Conservation (phyloP, 176 grass and related monocot genomes). For the Triticum dicoccoides region DNA sequence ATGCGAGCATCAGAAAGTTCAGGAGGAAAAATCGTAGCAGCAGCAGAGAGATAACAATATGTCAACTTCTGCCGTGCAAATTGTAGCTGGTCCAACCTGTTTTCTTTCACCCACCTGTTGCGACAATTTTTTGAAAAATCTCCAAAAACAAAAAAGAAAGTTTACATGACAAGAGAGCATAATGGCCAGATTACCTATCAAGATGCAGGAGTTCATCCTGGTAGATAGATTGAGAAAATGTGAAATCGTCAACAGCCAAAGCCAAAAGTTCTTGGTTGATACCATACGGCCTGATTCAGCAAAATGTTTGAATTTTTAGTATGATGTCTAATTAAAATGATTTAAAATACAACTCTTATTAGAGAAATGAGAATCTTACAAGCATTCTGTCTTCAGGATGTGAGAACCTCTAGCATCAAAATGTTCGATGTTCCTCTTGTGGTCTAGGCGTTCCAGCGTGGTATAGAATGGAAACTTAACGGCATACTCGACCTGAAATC, state of each 20-base stretch:
- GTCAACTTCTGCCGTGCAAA: conserved; percentile 66
- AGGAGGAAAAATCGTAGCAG: conserved; percentile 52
- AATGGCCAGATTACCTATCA: conserved; percentile 34
- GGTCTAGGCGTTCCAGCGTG: conserved; percentile 58
- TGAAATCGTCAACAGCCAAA: background rate
- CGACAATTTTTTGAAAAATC: background rate
- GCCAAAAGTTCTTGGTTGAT: background rate
- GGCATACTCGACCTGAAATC: conserved; percentile 56
- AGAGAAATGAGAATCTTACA: conserved; percentile 12
- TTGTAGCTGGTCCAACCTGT: conserved; percentile 53
- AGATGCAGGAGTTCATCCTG: conserved; percentile 51
- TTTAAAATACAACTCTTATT: background rate
- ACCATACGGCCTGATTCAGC: conserved; percentile 34
- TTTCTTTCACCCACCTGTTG: conserved; percentile 70
- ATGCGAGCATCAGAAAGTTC: conserved; percentile 60
- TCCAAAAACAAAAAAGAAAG: background rate
- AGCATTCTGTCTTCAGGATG: conserved; percentile 41
- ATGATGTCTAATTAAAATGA: background rate
- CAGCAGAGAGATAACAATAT: conserved; percentile 75
- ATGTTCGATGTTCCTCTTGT: conserved; percentile 63
- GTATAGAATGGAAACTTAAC: conserved; percentile 57
- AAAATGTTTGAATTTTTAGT: background rate
- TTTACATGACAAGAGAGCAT: background rate
- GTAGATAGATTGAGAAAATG: conserved; percentile 31
- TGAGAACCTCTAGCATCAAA: conserved; percentile 32